Conservation (phyloP, 73 alveolate genomes). For the Paramecium sonneborni region DNA sequence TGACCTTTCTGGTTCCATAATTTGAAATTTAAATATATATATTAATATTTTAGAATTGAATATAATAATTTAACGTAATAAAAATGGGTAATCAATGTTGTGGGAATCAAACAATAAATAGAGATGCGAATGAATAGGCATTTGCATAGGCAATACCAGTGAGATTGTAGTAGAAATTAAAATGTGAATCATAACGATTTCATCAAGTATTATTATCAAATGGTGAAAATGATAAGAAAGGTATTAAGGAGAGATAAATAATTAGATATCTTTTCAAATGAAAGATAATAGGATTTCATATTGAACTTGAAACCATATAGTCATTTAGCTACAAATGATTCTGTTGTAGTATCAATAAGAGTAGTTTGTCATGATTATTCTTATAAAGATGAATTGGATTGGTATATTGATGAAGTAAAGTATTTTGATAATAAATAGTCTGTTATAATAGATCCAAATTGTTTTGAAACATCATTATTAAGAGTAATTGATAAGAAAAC, state of each 20-base stretch:
- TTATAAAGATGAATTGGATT: slow-evolving; percentile 41
- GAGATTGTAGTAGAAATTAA: background rate
- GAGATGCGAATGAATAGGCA: slow-evolving; percentile 46
- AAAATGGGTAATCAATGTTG: slow-evolving; percentile 42
- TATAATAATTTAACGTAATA: slow-evolving; percentile 10
- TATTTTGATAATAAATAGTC: background rate
- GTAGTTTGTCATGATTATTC: slow-evolving; percentile 13
- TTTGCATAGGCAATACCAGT: slow-evolving; percentile 47
- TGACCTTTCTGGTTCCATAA: slow-evolving; percentile 52
- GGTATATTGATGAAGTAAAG: slow-evolving; percentile 19
- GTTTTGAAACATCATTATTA: slow-evolving; percentile 47
- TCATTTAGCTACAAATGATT: slow-evolving; percentile 50
- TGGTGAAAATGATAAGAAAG: background rate
- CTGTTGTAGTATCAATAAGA: background rate
- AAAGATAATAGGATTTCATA: background rate
- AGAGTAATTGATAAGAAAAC: slow-evolving; percentile 61
- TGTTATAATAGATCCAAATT: slow-evolving; percentile 47
- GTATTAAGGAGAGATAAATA: background rate
- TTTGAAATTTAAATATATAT: background rate
- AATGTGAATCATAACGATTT: slow-evolving; percentile 40
- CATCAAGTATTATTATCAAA: slow-evolving; percentile 9
- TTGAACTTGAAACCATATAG: slow-evolving; percentile 50
- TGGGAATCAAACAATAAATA: slow-evolving; percentile 25
- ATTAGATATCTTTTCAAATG: background rate
- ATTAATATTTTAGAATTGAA: background rate